Percentiles rank a stretch among this genome's conserved stretches.
Evolutionary conservation across 176 grass and related monocot genomes (phyloP).

Genomic region (Stipa capillata): DNA sequence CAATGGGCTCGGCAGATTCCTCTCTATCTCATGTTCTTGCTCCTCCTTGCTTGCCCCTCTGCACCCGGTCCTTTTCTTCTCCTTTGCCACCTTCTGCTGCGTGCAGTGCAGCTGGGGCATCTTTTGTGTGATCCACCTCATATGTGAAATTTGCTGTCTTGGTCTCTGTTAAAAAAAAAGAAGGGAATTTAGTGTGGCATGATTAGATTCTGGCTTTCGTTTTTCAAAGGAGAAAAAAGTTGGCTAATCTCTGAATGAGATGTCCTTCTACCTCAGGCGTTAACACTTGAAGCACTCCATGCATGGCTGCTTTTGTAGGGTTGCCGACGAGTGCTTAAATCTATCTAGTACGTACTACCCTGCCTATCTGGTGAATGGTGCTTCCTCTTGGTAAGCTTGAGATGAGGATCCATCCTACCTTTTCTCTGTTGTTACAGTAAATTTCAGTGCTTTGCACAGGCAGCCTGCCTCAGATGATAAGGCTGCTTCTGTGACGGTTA

Average conservation of each 20-base stretch:
- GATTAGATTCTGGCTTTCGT: conserved; percentile 4
- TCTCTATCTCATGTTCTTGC: conserved; percentile 28
- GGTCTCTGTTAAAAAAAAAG: neutral
- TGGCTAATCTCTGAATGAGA: neutral
- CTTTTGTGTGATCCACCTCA: conserved; percentile 2
- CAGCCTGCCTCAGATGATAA: conserved; percentile 7
- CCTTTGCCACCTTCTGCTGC: neutral
- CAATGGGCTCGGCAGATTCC: conserved; percentile 58
- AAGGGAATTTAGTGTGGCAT: neutral
- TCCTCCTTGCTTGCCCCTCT: neutral
- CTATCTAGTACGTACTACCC: neutral
- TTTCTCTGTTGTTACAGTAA: neutral
- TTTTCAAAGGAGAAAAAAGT: neutral
- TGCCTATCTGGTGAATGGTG: conserved; percentile 18
- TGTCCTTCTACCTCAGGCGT: conserved; percentile 11
- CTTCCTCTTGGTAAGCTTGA: conserved; percentile 3
- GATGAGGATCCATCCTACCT: neutral
- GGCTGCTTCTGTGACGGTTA: conserved; percentile 22
- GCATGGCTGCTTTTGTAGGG: too few relatives aligned
- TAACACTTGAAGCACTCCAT: neutral
- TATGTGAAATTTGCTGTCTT: conserved; percentile 6
- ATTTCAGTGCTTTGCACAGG: conserved; percentile 1
- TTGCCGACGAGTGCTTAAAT: conserved; percentile 17
- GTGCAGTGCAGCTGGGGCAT: neutral
- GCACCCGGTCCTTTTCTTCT: neutral